Percentiles rank a stretch among this genome's conserved stretches.
phyloP scores from a whole-genome alignment of 1,284 basidiomycete species.

The Leccinum insolens region DNA sequence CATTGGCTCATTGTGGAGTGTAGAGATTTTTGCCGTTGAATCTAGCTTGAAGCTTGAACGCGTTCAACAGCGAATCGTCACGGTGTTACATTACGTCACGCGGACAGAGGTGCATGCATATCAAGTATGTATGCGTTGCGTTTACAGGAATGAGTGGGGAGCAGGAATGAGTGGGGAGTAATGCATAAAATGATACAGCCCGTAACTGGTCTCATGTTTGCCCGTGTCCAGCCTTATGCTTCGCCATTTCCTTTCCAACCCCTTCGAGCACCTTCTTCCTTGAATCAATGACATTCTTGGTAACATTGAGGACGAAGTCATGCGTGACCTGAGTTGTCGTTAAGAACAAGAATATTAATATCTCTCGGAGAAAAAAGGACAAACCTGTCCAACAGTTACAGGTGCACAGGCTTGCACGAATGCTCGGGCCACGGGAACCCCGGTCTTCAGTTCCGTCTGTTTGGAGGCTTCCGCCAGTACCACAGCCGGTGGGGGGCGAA shows the following conservation, averaged over 20 bases:
- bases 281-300: constrained; percentile 67
- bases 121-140: constrained; percentile 7
- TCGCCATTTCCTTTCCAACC: constrained; percentile 64
- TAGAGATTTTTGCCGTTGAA: neutral
- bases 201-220: constrained; percentile 21
- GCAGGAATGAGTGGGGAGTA: constrained; percentile 31
- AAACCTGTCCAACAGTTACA: constrained; percentile 46
- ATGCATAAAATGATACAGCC: constrained; percentile 13
- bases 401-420: constrained; percentile 56
- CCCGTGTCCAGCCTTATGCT: constrained; percentile 51
- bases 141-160: constrained; percentile 23
- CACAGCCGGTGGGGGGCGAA: constrained; percentile 65
- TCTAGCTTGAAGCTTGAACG: constrained; percentile 10
- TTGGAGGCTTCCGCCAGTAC: constrained; percentile 75
- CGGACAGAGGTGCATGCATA: neutral
- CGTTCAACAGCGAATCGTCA: constrained; percentile 33
- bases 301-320: constrained; percentile 62
- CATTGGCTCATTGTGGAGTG: constrained; percentile 44
- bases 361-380: constrained; percentile 10
- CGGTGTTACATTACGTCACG: constrained; percentile 21
- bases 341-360: neutral
- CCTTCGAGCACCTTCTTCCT: constrained; percentile 74
- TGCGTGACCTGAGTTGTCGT: constrained; percentile 53
- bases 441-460: constrained; percentile 66
- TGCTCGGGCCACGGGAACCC: constrained; percentile 58